These are phyloP conservation scores for Spencermartinsiella ligniputridi DNA, from an alignment of 1,139 yeast species.

Conservation along the genomic window DNA sequence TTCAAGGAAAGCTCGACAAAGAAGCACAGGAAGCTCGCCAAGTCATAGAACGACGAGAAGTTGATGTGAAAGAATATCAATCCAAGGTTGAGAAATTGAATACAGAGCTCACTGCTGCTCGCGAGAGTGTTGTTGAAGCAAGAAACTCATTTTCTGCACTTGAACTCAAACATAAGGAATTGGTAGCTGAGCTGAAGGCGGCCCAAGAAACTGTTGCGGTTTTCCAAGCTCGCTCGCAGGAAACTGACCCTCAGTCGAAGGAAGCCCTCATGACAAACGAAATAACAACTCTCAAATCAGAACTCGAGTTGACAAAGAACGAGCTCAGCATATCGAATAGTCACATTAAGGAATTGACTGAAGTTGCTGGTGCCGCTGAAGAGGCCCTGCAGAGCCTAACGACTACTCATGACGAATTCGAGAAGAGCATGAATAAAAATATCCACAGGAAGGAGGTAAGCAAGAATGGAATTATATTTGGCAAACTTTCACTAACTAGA, in stretches of 20 bases:
- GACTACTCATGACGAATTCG: slow-evolving; percentile 42
- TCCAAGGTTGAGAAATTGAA: slow-evolving; percentile 57
- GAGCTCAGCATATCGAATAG: slow-evolving; percentile 47
- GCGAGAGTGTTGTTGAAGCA: slow-evolving; percentile 43
- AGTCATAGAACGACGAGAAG: slow-evolving; percentile 24
- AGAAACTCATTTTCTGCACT: slow-evolving; percentile 37
- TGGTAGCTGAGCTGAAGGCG: slow-evolving; percentile 37
- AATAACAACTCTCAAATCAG: slow-evolving; percentile 34
- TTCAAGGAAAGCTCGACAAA: slow-evolving; percentile 48
- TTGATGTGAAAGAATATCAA: slow-evolving; percentile 49
- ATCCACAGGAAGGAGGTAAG: slow-evolving; percentile 37
- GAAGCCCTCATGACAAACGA: slow-evolving; percentile 25
- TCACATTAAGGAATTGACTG: slow-evolving; percentile 48
- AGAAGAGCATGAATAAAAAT: slow-evolving; percentile 38
- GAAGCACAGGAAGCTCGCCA: slow-evolving; percentile 38
- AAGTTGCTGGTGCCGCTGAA: slow-evolving; percentile 47
- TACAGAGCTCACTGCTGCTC: slow-evolving; percentile 43
- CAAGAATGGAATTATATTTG: slow-evolving; percentile 26
- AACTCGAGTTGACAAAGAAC: slow-evolving; percentile 40
- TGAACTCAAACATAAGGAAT: slow-evolving; percentile 29
- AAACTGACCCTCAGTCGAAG: slow-evolving; percentile 10
- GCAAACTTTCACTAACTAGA: slow-evolving; percentile 19
- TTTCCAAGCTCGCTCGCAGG: slow-evolving; percentile 26
- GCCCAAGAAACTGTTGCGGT: slow-evolving; percentile 32
- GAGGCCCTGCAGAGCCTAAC: slow-evolving; percentile 43